These are phyloP conservation scores for Lactifluus pinguis DNA, from an alignment of 768 basidiomycete genomes.

Conservation along the genomic window DNA sequence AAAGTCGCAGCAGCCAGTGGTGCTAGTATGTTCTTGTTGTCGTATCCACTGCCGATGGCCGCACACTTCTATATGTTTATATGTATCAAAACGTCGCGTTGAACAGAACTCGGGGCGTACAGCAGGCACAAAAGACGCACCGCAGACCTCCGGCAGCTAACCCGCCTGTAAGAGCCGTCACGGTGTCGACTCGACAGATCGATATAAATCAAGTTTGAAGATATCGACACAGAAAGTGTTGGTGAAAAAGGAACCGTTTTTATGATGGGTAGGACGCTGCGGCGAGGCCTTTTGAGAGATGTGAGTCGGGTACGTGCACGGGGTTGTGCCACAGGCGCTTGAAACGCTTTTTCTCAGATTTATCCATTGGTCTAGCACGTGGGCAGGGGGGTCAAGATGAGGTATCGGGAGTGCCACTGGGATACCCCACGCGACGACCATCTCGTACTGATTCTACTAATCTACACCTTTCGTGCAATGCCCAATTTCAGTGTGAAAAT, in stretches of 20 bases:
- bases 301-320: constrained; percentile 86
- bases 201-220: constrained; percentile 91
- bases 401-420: too few species aligned
- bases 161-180: constrained; percentile 84
- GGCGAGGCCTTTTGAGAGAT: constrained; percentile 74
- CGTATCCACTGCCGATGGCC: constrained; percentile 92
- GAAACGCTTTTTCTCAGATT: constrained; percentile 79
- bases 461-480: too few species aligned
- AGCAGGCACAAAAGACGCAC: constrained; percentile 45
- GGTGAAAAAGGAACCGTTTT: too few species aligned
- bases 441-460: too few species aligned
- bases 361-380: constrained; percentile 64
- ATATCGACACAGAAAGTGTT: too few species aligned
- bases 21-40: constrained; percentile 85
- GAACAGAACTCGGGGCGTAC: too few species aligned
- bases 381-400: neutral
- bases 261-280: constrained; percentile 79
- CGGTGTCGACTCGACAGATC: constrained; percentile 92
- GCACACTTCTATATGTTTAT: constrained; percentile 63
- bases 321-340: constrained; percentile 92
- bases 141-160: constrained; percentile 76
- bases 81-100: neutral
- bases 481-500: too few species aligned
- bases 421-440: too few species aligned
- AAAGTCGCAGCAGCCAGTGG: constrained; percentile 68